phyloP scores from a whole-genome alignment of 306 rosid species.

The Astragalus membranaceus region DNA sequence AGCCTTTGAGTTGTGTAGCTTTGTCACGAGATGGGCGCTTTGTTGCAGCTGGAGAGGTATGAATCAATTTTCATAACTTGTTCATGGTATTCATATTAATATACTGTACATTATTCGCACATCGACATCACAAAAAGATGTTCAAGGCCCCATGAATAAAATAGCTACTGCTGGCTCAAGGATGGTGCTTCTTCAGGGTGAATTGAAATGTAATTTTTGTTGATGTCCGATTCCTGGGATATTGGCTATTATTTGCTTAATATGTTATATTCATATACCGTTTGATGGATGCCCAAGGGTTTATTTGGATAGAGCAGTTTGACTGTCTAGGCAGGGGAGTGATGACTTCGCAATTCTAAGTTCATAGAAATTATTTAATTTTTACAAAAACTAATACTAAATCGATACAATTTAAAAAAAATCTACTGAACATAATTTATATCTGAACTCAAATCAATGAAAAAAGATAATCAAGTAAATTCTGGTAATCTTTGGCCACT shows the following conservation, averaged over 20 bases:
- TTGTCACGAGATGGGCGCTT: conserved; percentile 57
- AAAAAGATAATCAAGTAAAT: too few relatives aligned
- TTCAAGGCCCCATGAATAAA: not conserved
- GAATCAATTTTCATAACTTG: conserved; percentile 1
- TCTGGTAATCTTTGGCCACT: too few relatives aligned
- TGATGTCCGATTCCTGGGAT: not conserved
- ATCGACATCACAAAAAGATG: not conserved
- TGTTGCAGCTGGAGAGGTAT: conserved; percentile 74
- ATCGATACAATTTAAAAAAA: too few relatives aligned
- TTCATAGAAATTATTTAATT: not conserved
- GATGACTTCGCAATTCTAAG: not conserved
- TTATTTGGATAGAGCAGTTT: not conserved
- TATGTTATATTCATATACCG: not conserved
- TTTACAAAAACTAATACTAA: not conserved
- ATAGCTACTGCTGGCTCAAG: not conserved
- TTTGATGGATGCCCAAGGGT: not conserved
- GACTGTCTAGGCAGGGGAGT: not conserved
- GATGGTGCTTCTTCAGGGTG: not conserved
- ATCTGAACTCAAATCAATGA: too few relatives aligned
- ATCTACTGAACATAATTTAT: too few relatives aligned
- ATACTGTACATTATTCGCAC: not conserved
- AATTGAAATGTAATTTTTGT: not conserved
- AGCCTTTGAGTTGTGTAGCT: conserved; percentile 63
- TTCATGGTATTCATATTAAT: not conserved
- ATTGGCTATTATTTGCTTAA: not conserved